Base-by-base conservation (phyloP, 805 yeast species). In the Soucietia sequanensis region DNA sequence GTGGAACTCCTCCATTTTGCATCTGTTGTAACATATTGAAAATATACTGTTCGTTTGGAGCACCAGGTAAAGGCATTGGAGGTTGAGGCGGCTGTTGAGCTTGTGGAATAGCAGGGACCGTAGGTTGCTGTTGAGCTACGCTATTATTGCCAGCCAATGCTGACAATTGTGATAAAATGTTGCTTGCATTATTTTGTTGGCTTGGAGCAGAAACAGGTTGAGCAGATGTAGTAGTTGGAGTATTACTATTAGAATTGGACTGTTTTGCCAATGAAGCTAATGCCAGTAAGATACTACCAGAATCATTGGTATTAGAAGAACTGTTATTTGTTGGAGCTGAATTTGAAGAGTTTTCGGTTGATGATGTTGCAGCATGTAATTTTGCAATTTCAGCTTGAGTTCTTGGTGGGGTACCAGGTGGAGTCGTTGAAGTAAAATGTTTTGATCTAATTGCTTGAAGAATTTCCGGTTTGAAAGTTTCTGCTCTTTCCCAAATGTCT, bases 401-500 rank as follows among this genome's bases (percentile, higher is more conserved):
- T 33, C 50, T 49, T 26, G 84, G 84, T 11, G 84, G 75, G 10
- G 71, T 48, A 18, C 78, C 83, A 2, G 83, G 83, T 24, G 93
- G 91, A 4, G 95, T 82, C 7, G 80, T 73, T 11, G 88, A 66
- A 32, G 61, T 64, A 50, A 82, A 84, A 56, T 76, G 76, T 52
- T 75, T 80, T 9, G 68, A 59, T 54, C 81, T 76, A 39, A 87
- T 72, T 13, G 71, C 55, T 29, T 70, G 60, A 36, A 93, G 65
- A 21, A 72, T 63, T 26, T 70, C 68, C 27, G 76, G 74, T 36
- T 70, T 69, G 62, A 93, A 91, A 11, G 96, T 84, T 27, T 78
- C 79, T 23, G 89, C 83, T 44, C 86, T 80, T 47, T 80, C 86
- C 99, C 99, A 93, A 50, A 93, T 90, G 44, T 87, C 95, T 46